Conservation (phyloP, 2,329 filamentous ascomycete species). For the Escovopsis sp. region DNA sequence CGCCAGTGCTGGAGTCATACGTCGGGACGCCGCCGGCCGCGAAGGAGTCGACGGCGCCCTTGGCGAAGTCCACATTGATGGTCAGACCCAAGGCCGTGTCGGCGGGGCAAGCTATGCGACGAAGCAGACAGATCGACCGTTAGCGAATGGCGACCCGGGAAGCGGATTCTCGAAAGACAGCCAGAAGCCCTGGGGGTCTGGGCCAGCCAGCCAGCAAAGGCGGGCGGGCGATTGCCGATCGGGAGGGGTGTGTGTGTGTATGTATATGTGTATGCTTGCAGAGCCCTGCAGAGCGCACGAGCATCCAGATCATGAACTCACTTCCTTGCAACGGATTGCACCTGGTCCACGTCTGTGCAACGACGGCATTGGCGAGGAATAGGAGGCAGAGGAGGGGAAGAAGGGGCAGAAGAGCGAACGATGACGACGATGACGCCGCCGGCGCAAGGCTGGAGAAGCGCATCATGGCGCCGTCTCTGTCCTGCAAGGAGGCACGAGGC, state of each 20-base stretch:
- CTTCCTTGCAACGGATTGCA: constrained; percentile 24
- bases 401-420: too few species aligned
- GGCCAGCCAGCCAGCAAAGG: too few species aligned
- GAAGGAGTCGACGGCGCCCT: constrained; percentile 67
- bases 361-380: constrained; percentile 12
- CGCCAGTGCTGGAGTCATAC: constrained; percentile 63
- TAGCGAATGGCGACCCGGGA: neutral
- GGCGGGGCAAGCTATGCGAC: constrained; percentile 44
- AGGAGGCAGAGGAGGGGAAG: too few species aligned
- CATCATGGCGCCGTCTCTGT: constrained; percentile 7
- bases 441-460: constrained; percentile 2
- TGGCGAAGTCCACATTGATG: constrained; percentile 71
- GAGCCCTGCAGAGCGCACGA: neutral
- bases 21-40: constrained; percentile 51
- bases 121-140: neutral
- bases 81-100: constrained; percentile 70
- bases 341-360: constrained; percentile 24
- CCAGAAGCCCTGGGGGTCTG: neutral
- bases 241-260: neutral
- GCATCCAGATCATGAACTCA: constrained; percentile 9
- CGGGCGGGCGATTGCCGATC: neutral
- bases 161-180: too few species aligned
- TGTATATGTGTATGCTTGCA: too few species aligned
- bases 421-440: constrained; percentile 2
- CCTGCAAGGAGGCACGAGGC: constrained; percentile 1